These are phyloP conservation scores for Suhomyces sp. DNA, from an alignment of 805 yeast species.

Conservation along the genomic window DNA sequence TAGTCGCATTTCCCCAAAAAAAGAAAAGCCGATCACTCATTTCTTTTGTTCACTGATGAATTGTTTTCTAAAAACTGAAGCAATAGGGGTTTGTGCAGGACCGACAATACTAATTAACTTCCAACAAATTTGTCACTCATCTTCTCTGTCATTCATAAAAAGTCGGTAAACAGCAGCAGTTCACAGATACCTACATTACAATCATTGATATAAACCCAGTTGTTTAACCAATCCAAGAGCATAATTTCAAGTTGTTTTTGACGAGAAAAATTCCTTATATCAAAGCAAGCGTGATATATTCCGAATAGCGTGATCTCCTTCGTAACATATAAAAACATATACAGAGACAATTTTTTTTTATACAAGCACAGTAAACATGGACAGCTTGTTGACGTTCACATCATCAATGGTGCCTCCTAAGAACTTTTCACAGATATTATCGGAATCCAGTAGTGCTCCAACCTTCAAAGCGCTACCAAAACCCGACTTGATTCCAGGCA, in stretches of 20 bases:
- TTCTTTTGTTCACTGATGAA: neutral
- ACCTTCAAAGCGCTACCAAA: constrained; percentile 20
- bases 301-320: neutral
- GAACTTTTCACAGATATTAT: constrained; percentile 16
- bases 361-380: constrained; percentile 1
- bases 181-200: neutral
- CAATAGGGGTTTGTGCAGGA: neutral
- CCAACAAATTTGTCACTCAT: neutral
- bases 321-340: neutral
- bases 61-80: neutral
- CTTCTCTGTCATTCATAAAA: neutral
- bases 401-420: constrained; percentile 13
- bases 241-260: neutral
- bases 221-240: neutral
- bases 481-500: constrained; percentile 50
- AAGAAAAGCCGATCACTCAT: neutral
- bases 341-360: neutral
- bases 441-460: constrained; percentile 13
- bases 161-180: neutral
- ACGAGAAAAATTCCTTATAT: neutral
- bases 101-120: neutral
- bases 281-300: neutral
- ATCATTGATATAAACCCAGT: neutral
- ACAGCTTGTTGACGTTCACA: neutral
- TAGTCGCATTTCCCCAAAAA: neutral